These are phyloP conservation scores for Cynanchum wilfordii DNA, from an alignment of 257 asterid genomes.

Conservation along the genomic window DNA sequence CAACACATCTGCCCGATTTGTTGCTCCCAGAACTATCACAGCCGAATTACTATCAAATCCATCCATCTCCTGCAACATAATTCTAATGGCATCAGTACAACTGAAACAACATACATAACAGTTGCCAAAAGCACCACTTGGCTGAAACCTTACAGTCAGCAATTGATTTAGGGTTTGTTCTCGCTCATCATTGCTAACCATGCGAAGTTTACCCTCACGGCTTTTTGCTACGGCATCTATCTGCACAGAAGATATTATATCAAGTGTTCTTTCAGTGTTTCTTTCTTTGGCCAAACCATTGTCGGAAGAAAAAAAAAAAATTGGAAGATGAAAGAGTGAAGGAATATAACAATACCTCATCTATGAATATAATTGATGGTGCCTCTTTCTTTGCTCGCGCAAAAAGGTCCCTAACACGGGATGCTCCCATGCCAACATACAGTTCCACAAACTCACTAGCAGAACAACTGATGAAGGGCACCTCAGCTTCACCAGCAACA, in stretches of 20 bases:
- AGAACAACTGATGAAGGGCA: slow-evolving; percentile 97
- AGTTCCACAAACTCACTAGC: slow-evolving; percentile 98
- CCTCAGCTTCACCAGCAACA: slow-evolving; percentile 98
- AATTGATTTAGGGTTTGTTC: slow-evolving; percentile 97
- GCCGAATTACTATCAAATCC: slow-evolving; percentile 99
- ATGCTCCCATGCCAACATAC: slow-evolving; percentile 99
- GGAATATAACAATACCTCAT: slow-evolving; percentile 55
- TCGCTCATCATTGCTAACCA: slow-evolving; percentile 95
- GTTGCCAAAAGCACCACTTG: slow-evolving; percentile 10
- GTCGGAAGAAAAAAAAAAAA: neutral
- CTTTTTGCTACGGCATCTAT: slow-evolving; percentile 99
- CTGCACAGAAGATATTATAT: slow-evolving; percentile 34
- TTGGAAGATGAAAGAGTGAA: neutral
- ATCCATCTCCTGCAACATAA: slow-evolving; percentile 88
- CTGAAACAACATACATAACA: slow-evolving; percentile 10
- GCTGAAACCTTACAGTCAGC: slow-evolving; percentile 68
- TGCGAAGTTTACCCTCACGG: slow-evolving; percentile 91
- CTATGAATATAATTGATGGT: slow-evolving; percentile 95
- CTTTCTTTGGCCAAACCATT: neutral
- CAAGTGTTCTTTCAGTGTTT: slow-evolving; percentile 3
- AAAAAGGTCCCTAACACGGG: slow-evolving; percentile 98
- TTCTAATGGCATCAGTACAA: slow-evolving; percentile 23
- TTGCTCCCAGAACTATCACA: slow-evolving; percentile 97
- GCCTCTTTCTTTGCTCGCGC: slow-evolving; percentile 99
- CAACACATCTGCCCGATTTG: slow-evolving; percentile 93